Percentiles rank a stretch among this genome's conserved stretches.
Conservation (phyloP, 495 filamentous ascomycete species). For the Aspergillus affinis region DNA sequence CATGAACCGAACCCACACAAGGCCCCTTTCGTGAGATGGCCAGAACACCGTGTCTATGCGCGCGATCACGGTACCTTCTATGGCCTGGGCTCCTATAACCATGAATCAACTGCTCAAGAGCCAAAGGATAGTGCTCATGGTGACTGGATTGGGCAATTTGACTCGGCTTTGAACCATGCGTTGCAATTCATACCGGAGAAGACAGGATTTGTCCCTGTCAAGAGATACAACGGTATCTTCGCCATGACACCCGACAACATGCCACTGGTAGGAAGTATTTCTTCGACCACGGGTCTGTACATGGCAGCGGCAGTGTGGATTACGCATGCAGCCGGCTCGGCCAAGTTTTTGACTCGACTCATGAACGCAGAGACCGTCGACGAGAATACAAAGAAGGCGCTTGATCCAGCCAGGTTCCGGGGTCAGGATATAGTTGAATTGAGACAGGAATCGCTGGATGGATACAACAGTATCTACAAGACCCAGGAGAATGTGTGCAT, state of each 20-base stretch:
- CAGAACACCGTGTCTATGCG: constrained; percentile 37
- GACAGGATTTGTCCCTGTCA: constrained; percentile 15
- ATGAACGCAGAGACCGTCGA: constrained; percentile 22
- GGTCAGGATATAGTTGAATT: constrained; percentile 24
- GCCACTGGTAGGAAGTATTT: constrained; percentile 30
- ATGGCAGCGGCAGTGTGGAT: constrained; percentile 38
- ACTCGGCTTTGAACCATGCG: constrained; percentile 16
- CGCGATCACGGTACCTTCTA: constrained; percentile 35
- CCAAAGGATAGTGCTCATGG: constrained; percentile 28
- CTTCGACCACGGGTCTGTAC: constrained; percentile 25
- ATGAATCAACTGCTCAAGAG: constrained; percentile 23
- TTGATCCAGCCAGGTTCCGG: constrained; percentile 31
- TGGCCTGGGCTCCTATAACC: constrained; percentile 35
- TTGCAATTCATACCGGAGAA: constrained; percentile 24
- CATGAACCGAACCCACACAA: constrained; percentile 17
- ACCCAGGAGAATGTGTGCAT: constrained; percentile 24
- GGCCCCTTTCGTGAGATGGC: constrained; percentile 33
- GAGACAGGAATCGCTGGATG: constrained; percentile 23
- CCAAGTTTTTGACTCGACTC: constrained; percentile 29
- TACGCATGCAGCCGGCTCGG: constrained; percentile 36
- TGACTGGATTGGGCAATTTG: constrained; percentile 27
- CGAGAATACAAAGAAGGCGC: constrained; percentile 18
- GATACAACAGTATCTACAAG: constrained; percentile 38
- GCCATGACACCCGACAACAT: constrained; percentile 39
- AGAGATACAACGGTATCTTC: constrained; percentile 38